These are phyloP conservation scores for Debaryomycetaceae sp. DNA, from an alignment of 1,139 yeast species.

Conservation along the genomic window DNA sequence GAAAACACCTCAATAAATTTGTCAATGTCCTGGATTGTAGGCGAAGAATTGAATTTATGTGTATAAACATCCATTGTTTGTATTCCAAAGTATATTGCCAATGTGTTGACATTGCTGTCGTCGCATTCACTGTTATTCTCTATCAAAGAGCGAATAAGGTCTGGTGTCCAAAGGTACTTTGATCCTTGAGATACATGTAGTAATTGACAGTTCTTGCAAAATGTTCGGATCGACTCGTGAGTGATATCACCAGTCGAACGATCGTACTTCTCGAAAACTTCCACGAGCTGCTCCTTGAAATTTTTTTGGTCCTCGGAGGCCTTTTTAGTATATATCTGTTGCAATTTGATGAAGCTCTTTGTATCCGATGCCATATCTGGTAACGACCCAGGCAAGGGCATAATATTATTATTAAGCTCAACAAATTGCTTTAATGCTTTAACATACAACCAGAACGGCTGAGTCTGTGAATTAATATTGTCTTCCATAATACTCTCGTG, in stretches of 20 bases:
- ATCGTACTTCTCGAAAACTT: constrained; percentile 21
- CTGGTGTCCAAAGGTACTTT: constrained; percentile 14
- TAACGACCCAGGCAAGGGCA: constrained; percentile 72
- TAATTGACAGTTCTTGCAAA: constrained; percentile 57
- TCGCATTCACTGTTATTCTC: constrained; percentile 17
- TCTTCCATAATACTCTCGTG: constrained; percentile 16
- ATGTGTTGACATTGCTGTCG: constrained; percentile 15
- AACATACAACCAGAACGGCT: constrained; percentile 61
- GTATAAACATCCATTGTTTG: constrained; percentile 24
- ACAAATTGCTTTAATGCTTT: constrained; percentile 56
- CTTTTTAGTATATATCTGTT: constrained; percentile 55
- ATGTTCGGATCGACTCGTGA: constrained; percentile 40
- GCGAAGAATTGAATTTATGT: constrained; percentile 14
- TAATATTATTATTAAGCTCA: constrained; percentile 26
- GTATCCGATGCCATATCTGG: constrained; percentile 93
- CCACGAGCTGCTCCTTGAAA: constrained; percentile 33
- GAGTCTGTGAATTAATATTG: constrained; percentile 14
- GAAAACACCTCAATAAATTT: constrained; percentile 17
- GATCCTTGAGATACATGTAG: constrained; percentile 39
- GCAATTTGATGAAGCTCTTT: constrained; percentile 54
- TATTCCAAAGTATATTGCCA: constrained; percentile 37
- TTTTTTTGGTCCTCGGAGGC: constrained; percentile 47
- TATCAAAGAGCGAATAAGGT: constrained; percentile 15
- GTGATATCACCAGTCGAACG: constrained; percentile 23
- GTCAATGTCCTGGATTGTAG: constrained; percentile 19